A percentile compares a stretch with the other conserved stretches of the same genome.
phyloP scores from a whole-genome alignment of 495 filamentous ascomycete genomes.

The Aspergillus cavernicola region DNA sequence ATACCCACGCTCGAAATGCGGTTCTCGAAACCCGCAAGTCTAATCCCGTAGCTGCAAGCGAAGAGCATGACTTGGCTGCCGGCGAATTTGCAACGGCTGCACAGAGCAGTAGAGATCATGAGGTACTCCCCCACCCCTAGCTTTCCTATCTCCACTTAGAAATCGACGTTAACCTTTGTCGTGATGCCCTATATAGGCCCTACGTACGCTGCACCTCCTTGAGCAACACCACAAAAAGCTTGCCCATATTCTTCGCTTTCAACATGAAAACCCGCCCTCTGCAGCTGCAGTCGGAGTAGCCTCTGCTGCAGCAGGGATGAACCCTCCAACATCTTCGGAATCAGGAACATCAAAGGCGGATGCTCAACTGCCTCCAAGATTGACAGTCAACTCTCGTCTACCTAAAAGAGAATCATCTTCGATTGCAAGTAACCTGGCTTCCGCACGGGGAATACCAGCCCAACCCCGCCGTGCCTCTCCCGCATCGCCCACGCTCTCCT shows the following conservation, averaged over 20 bases:
- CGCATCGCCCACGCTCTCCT: conserved; percentile 64
- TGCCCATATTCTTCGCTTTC: conserved; percentile 70
- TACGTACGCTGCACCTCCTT: conserved; percentile 77
- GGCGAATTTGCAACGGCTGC: conserved; percentile 84
- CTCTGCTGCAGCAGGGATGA: not conserved
- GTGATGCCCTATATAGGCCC: conserved; percentile 45
- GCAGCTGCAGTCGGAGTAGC: conserved; percentile 1
- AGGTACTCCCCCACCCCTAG: conserved; percentile 43
- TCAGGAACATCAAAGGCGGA: conserved; percentile 27
- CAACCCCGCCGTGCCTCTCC: conserved; percentile 59
- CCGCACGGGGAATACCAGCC: conserved; percentile 79
- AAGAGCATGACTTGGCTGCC: conserved; percentile 85
- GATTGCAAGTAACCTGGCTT: conserved; percentile 87
- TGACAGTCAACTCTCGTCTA: conserved; percentile 44
- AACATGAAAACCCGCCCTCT: conserved; percentile 53
- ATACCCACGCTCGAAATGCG: conserved; percentile 80
- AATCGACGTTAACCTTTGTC: not conserved
- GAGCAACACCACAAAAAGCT: conserved; percentile 82
- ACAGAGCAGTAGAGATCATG: conserved; percentile 66
- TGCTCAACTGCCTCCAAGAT: conserved; percentile 33
- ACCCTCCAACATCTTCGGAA: conserved; percentile 22
- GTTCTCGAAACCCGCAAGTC: conserved; percentile 71
- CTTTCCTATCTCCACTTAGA: not conserved
- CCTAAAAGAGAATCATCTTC: conserved; percentile 70
- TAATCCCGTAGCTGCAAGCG: conserved; percentile 74